Evolutionary conservation across 176 grass and related monocot species (phyloP), one percentile per base, ranked within the genome.

Genomic region (Ampelocalamus luodianensis): DNA sequence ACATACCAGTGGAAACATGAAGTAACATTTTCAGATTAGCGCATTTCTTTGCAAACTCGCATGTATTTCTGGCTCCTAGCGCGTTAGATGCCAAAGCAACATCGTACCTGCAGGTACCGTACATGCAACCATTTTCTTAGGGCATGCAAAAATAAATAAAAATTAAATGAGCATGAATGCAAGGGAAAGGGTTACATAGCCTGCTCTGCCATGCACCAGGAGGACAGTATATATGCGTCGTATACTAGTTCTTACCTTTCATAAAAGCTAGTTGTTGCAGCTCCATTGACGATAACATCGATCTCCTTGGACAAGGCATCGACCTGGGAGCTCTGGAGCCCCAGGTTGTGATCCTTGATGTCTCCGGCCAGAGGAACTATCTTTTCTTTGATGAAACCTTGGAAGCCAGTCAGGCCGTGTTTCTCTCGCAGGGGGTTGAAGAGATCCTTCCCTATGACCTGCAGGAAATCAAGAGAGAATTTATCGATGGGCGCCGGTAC

Each of bases 1-100:
- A 62, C 59, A 12, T 34, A 93, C 91, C 88, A 42, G 88, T 90
- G 77, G 88, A 93, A 71, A 91, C 79, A 86, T 93, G 92, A 74
- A 93, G 88, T 13, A 93, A 27, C 89, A 93, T 44, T 59, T 91
- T 79, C 22, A 91, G 65, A 23, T 86, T 82, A 58, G 68, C 61
- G 38, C 92, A 93, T 78, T 88, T 82, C 8, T 88, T 88, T 49
- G 85, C 92, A 61, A 93, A 90, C 18, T 93, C 26, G 51, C 64
- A 78, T 38, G 54, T 44, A 37, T 87, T 55, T 63, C 74, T 40
- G 23, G 76, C 87, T 61, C 88, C 91, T 32, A 92, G 26, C 34
- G 69, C 82, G 40, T 92, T 90, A 6, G 83, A 45, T 49, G 72
- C 87, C 71, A 92, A 77, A 54, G 91, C 77, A 22, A 92, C 84